Evolutionary conservation across 257 asterid genomes (phyloP).

Genomic region (Lithospermum erythrorhizon): DNA sequence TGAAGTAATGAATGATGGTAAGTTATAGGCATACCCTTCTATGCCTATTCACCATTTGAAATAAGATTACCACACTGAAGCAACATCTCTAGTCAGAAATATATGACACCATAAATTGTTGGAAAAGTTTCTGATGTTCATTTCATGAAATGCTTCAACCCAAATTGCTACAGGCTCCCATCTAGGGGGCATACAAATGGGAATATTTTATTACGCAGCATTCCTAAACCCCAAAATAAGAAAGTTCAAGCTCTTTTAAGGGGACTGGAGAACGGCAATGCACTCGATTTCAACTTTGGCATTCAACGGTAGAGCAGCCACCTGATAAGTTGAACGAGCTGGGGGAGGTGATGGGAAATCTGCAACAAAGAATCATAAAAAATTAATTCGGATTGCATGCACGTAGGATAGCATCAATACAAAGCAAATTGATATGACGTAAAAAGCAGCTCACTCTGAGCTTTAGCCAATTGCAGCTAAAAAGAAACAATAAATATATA

Average conservation of each 20-base stretch:
- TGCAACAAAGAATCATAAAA: slow-evolving; percentile 23
- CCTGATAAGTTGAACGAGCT: slow-evolving; percentile 89
- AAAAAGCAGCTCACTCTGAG: not conserved
- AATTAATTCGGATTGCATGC: slow-evolving; percentile 1
- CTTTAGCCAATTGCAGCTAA: not conserved
- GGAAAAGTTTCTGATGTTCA: no score
- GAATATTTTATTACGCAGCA: not conserved
- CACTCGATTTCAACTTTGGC: slow-evolving; percentile 85
- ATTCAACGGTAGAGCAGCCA: slow-evolving; percentile 78
- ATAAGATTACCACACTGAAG: no score
- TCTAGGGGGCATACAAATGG: not conserved
- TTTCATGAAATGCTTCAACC: not conserved
- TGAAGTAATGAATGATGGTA: no score
- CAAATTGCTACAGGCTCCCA: not conserved
- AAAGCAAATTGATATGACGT: no score
- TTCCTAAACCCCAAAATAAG: not conserved
- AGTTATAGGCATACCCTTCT: no score
- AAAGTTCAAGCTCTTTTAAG: not conserved
- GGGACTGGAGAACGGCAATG: slow-evolving; percentile 50
- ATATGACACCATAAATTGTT: not conserved
- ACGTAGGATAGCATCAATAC: not conserved
- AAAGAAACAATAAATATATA: not conserved
- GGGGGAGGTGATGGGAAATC: slow-evolving; percentile 87
- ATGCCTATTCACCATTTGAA: no score
- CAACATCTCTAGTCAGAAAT: not conserved